These are phyloP conservation scores for Lipomyces lipofer DNA, from an alignment of 805 yeast genomes.

Conservation along the genomic window DNA sequence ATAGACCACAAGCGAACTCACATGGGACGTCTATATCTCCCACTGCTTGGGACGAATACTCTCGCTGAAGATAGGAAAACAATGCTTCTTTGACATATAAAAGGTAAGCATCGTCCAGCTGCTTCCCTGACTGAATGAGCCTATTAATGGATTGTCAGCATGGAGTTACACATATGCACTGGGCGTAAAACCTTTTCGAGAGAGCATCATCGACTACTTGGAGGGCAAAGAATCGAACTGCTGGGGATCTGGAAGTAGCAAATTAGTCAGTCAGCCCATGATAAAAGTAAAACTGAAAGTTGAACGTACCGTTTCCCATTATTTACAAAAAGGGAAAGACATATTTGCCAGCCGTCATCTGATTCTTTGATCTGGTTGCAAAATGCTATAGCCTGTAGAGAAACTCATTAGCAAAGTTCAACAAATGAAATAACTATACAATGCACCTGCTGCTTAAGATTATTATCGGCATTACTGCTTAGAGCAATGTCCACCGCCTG, in stretches of 20 bases:
- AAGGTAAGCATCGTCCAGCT: slow-evolving; percentile 49
- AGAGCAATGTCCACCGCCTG: slow-evolving; percentile 87
- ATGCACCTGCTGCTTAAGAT: slow-evolving; percentile 58
- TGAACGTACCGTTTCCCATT: slow-evolving; percentile 35
- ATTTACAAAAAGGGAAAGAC: slow-evolving; percentile 45
- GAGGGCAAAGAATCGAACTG: slow-evolving; percentile 63
- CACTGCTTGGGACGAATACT: slow-evolving; percentile 18
- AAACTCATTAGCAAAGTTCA: background rate
- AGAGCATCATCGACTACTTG: slow-evolving; percentile 68
- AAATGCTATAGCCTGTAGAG: slow-evolving; percentile 45
- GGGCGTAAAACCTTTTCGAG: slow-evolving; percentile 35
- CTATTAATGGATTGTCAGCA: background rate
- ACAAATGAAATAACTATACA: background rate
- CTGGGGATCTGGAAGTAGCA: slow-evolving; percentile 45
- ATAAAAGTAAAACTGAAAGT: no score
- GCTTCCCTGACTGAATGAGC: slow-evolving; percentile 5
- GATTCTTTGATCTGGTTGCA: slow-evolving; percentile 48
- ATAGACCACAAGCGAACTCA: slow-evolving; percentile 23
- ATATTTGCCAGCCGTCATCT: slow-evolving; percentile 50
- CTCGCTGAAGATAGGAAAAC: slow-evolving; percentile 46
- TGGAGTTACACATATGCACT: background rate
- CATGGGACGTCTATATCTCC: slow-evolving; percentile 23
- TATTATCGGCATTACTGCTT: slow-evolving; percentile 62
- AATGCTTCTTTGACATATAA: slow-evolving; percentile 50
- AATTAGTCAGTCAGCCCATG: background rate